Conservation (phyloP, 148 eudicot species). For the Cornus suecica region DNA sequence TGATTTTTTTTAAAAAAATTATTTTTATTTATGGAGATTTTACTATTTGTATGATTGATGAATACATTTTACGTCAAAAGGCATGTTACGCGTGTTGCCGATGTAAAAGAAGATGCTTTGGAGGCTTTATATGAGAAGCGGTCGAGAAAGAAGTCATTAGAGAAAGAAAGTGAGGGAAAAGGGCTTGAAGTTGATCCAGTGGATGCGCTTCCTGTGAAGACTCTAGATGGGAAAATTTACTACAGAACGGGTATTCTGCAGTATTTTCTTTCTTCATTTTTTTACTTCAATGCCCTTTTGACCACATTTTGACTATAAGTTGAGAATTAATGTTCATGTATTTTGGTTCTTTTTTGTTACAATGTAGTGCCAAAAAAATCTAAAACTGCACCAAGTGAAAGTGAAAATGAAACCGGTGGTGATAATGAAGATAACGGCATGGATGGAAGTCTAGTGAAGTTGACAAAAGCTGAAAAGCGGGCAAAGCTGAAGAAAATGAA, state of each 20-base stretch:
- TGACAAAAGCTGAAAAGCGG: constrained; percentile 75
- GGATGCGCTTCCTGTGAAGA: constrained; percentile 92
- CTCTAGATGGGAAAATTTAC: constrained; percentile 65
- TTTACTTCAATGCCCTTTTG: background rate
- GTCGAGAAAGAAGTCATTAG: constrained; percentile 43
- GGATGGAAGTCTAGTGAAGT: constrained; percentile 34
- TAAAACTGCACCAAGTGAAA: constrained; percentile 11
- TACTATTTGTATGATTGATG: constrained; percentile 1
- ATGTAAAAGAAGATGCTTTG: constrained; percentile 69
- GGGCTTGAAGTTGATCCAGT: constrained; percentile 76
- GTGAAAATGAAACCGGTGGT: constrained; percentile 16
- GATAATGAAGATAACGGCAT: constrained; percentile 27
- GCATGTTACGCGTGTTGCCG: constrained; percentile 88
- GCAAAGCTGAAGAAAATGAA: constrained; percentile 74
- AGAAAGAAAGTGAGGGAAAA: constrained; percentile 43
- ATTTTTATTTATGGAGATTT: background rate
- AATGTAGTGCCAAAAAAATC: constrained; percentile 41
- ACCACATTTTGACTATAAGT: background rate
- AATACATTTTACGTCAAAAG: constrained; percentile 27
- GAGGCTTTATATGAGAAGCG: constrained; percentile 62
- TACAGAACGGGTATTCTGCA: constrained; percentile 56
- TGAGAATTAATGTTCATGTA: background rate
- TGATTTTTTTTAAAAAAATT: no score
- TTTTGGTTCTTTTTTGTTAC: constrained; percentile 9
- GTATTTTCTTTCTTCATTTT: background rate